Evolutionary conservation across 306 rosid genomes (phyloP).

Genomic region (Abrus pulchellus): DNA sequence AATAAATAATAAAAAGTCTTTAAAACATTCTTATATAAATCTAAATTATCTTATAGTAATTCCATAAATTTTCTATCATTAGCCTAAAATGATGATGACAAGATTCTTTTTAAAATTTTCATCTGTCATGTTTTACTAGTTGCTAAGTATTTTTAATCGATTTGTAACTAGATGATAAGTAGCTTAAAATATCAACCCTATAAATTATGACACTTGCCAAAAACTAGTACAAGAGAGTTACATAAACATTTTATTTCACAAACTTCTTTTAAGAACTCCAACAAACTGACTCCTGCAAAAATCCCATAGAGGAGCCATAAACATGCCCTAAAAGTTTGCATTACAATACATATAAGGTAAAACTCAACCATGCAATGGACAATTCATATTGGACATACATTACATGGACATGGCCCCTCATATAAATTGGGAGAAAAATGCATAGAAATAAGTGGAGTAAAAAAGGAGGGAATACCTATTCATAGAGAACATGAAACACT

Average conservation of each 20-base stretch:
- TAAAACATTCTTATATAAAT: slow-evolving; percentile 12
- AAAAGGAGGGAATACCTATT: slow-evolving; percentile 68
- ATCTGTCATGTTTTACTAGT: neutral
- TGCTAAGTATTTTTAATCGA: neutral
- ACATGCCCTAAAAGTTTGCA: slow-evolving; percentile 64
- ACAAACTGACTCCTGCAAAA: slow-evolving; percentile 63
- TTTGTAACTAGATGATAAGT: slow-evolving; percentile 33
- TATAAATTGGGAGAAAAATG: neutral
- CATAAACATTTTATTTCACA: slow-evolving; percentile 48
- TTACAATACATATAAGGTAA: slow-evolving; percentile 42
- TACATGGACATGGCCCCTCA: slow-evolving; percentile 33
- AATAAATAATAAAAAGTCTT: neutral
- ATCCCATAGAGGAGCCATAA: slow-evolving; percentile 88
- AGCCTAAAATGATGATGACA: slow-evolving; percentile 36
- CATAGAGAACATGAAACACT: slow-evolving; percentile 83
- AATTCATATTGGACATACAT: no score
- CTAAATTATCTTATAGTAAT: slow-evolving; percentile 23
- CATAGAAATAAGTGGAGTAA: neutral
- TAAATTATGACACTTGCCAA: slow-evolving; percentile 36
- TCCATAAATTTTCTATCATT: slow-evolving; percentile 37
- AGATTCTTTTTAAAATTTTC: neutral
- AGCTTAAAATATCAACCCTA: slow-evolving; percentile 26
- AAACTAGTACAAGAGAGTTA: slow-evolving; percentile 41
- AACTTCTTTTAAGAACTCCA: slow-evolving; percentile 88
- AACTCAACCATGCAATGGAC: slow-evolving; percentile 28